Conservation (phyloP, 495 filamentous ascomycete species). For the Daldinia vernicosa region DNA sequence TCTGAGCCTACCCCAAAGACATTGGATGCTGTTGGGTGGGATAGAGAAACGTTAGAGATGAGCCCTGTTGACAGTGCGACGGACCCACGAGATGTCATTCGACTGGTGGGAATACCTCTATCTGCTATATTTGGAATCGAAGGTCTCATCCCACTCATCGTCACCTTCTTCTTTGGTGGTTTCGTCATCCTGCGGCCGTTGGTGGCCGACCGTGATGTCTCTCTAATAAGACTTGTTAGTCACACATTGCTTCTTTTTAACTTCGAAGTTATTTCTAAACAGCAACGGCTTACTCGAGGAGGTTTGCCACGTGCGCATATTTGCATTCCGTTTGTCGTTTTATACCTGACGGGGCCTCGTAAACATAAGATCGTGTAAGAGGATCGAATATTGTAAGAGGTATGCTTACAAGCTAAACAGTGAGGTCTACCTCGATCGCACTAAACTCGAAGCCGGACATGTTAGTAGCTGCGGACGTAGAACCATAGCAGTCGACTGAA, state of each 20-base stretch:
- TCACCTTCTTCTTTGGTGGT: conserved; percentile 59
- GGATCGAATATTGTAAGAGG: background rate
- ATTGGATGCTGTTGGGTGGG: conserved; percentile 67
- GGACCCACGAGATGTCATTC: conserved; percentile 51
- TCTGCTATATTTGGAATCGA: conserved; percentile 60
- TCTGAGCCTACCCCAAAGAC: conserved; percentile 74
- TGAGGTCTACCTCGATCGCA: conserved; percentile 66
- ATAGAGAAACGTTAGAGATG: conserved; percentile 73
- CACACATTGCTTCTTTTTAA: background rate
- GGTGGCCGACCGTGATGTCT: conserved; percentile 57
- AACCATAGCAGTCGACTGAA: conserved; percentile 8
- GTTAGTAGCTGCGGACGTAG: conserved; percentile 28
- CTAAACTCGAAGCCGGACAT: conserved; percentile 45
- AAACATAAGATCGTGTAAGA: background rate
- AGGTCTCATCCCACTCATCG: conserved; percentile 42
- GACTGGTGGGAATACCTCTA: conserved; percentile 51
- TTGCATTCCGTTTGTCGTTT: conserved; percentile 73
- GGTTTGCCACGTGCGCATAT: conserved; percentile 73
- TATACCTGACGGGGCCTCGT: conserved; percentile 53
- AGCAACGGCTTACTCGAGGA: conserved; percentile 65
- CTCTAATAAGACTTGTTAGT: conserved; percentile 49
- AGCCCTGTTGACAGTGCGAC: conserved; percentile 64
- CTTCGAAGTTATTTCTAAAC: background rate
- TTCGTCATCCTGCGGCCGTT: conserved; percentile 67
- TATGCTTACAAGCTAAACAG: conserved; percentile 70